Base-by-base conservation (phyloP, 2,329 filamentous ascomycete species). In the Bipolaris gigantea region DNA sequence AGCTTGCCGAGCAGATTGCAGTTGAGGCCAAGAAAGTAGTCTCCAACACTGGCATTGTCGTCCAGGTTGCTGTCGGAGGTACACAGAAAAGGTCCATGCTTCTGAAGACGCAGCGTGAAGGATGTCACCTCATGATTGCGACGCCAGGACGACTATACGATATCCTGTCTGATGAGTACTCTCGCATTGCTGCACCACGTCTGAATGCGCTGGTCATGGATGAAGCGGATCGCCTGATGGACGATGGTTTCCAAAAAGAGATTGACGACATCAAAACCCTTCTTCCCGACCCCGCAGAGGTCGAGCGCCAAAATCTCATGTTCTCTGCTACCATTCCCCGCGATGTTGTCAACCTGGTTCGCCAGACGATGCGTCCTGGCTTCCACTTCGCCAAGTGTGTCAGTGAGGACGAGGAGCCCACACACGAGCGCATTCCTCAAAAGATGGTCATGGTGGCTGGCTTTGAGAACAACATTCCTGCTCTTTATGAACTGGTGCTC, bases 371-470 rank as follows among this genome's bases (percentile, higher is more conserved):
- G 72, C 90, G 92, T 71, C 83, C 85, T 1, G 80, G 90, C 63
- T 97, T 96, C 75, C 85, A 95, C 71, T 96, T 94, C 67, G 85
- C 97, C 56, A 89, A 93, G 74, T 96, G 91, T n/a, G 89, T 99
- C 56, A 79, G 82, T 52, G 85, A 88, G 52, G 85, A 95, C 61
- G 94, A 97, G 64, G 81, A 83, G 2, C 89, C 90, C 30, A 97
- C 94, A 2, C 94, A 97, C 74, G 83, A 91, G 58, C 83, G 83
- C 53, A 88, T 99, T 1, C 89, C 90, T 2, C 94, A 99, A 73
- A 84, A 89, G 67, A 77, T 90, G 33, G 85, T 94, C 33, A 75
- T 81, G 7, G 78, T 90, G 16, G 73, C 78, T 1, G 85, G 87
- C 30, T 87, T 90, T 70, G 87, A 90, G 66, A 95, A 97, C 72